A percentile compares a stretch with the other conserved stretches of the same genome.
phyloP scores from a whole-genome alignment of 768 basidiomycete species.

The Mycena sanguinolenta region DNA sequence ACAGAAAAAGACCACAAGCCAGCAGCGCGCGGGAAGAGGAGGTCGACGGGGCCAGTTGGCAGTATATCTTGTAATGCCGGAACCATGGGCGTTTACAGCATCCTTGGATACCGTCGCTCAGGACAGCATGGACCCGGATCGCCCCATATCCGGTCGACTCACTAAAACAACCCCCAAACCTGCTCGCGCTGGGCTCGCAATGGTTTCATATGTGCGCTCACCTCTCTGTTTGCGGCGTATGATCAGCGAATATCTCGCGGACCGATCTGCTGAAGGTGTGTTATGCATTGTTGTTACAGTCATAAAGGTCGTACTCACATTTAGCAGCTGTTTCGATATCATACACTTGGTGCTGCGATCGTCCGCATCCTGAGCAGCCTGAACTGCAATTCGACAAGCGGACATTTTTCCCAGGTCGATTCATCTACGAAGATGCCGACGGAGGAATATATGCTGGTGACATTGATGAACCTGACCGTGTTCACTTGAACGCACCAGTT shows the following conservation, averaged over 20 bases:
- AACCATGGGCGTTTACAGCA: slow-evolving; percentile 7
- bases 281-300: too few species aligned
- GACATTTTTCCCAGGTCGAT: slow-evolving; percentile 4
- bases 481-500: neutral
- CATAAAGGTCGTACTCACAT: too few species aligned
- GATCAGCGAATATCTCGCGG: slow-evolving; percentile 1
- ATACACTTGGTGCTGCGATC: slow-evolving; percentile 3
- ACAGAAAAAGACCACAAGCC: neutral
- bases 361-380: neutral
- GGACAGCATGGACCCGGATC: neutral
- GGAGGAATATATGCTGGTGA: neutral
- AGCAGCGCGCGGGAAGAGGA: neutral
- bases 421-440: neutral
- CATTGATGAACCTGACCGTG: too few species aligned
- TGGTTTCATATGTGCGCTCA: slow-evolving; percentile 12
- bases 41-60: neutral
- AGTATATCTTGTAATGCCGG: slow-evolving; percentile 19
- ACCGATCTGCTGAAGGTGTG: neutral
- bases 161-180: neutral
- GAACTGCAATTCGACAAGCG: neutral
- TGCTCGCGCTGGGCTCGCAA: slow-evolving; percentile 10
- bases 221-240: slow-evolving; percentile 3
- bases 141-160: neutral
- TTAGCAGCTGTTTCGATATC: neutral
- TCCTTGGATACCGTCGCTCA: neutral